These are phyloP conservation scores for Hymenoscyphus fraxineus DNA, from an alignment of 2,329 filamentous ascomycete species.

Conservation along the genomic window DNA sequence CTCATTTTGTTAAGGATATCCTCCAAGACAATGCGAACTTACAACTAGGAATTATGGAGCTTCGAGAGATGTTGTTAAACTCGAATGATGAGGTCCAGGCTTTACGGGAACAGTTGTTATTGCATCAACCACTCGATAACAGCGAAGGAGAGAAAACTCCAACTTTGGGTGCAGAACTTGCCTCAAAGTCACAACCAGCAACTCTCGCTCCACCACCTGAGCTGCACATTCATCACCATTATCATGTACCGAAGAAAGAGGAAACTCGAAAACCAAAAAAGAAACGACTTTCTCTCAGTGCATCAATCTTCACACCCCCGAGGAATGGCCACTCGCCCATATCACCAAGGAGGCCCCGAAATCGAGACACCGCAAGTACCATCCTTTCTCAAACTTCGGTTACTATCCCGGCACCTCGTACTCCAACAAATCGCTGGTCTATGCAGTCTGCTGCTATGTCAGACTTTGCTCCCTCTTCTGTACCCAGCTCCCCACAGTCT, in stretches of 20 bases:
- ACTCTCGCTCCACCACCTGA: constrained; percentile 50
- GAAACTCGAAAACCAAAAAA: constrained; percentile 65
- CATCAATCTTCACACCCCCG: constrained; percentile 58
- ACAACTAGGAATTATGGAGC: constrained; percentile 85
- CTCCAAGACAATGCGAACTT: constrained; percentile 92
- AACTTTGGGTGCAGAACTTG: constrained; percentile 70
- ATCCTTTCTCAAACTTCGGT: constrained; percentile 45
- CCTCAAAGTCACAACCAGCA: constrained; percentile 39
- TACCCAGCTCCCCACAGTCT: constrained; percentile 77
- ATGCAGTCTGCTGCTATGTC: constrained; percentile 57
- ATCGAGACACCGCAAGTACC: constrained; percentile 38
- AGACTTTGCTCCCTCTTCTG: constrained; percentile 66
- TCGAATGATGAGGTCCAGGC: constrained; percentile 93
- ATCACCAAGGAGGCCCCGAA: constrained; percentile 38
- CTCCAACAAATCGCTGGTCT: constrained; percentile 59
- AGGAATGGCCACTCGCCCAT: constrained; percentile 30
- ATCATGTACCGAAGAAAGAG: constrained; percentile 66
- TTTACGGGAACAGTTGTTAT: constrained; percentile 74
- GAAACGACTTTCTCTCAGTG: constrained; percentile 62
- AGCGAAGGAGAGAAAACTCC: constrained; percentile 38
- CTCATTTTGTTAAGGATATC: constrained; percentile 92
- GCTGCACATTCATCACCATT: constrained; percentile 91
- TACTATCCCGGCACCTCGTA: constrained; percentile 46
- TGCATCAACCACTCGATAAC: constrained; percentile 65
- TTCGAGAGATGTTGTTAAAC: constrained; percentile 83